Base-by-base conservation (phyloP, 768 basidiomycete species). In the Calocybe cyanea region DNA sequence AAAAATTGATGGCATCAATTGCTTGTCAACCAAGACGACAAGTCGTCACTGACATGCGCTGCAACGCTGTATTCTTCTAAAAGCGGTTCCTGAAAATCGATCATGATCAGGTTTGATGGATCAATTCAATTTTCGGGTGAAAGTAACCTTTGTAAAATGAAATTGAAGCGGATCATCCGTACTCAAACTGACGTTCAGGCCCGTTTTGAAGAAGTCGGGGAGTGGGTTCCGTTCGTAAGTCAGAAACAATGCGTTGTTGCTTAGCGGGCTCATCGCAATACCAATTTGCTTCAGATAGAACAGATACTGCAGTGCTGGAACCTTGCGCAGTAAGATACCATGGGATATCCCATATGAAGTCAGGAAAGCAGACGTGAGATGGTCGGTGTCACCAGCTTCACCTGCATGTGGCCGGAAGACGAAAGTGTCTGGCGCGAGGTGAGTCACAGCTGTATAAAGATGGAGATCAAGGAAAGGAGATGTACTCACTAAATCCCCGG, bases 221-320 rank as follows among this genome's bases (percentile, higher is more conserved):
- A 99, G 78, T 0, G 96, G 96, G 59, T 99, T 99, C 34, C 96
- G 76, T 68, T 99, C 96, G 57, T 97, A 98, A 2, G 90, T 86
- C 59, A 99, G 71, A 72, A 99, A 99, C 30, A 99, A 70, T 1
- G 96, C 93, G 54, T 99, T 99, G 63, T 99, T 99, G 66, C 92
- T 96, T 37, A 99, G 67, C 2, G 96, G 96, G 58, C 91, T 93
- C 96, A 99, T 99, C 1, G 96, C 96, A 14, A 99, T 78, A 23
- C 96, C 95, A 51, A 98, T 97, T 69, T 98, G 96, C 67, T 92
- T 94, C 53, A 99, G 75, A 64, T 98, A 99, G 69, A 93, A 99
- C 11, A 99, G 79, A 61, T 99, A 99, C 59, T 95, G 92, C 37
- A 99, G 68, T 1, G 94, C 94, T 0, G 96, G 96, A 4, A 99